phyloP scores from a whole-genome alignment of 1,139 yeast species.

The Scheffersomyces lignicola region DNA sequence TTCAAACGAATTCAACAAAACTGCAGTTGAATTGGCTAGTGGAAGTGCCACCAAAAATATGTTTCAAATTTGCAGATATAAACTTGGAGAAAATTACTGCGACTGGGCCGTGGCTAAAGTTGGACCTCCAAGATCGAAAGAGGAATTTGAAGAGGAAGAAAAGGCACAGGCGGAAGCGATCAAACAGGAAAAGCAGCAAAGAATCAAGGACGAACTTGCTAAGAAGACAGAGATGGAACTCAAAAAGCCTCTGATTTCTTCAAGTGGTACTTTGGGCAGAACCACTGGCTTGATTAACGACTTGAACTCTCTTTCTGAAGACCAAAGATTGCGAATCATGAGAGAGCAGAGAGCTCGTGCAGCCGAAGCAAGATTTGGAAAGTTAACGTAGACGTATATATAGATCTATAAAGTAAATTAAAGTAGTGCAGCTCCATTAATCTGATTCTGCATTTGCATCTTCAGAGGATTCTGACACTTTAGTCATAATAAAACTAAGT shows the following conservation, averaged over 20 bases:
- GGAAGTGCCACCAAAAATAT: slow-evolving; percentile 47
- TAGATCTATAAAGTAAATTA: not conserved
- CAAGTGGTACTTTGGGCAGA: slow-evolving; percentile 31
- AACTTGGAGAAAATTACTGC: slow-evolving; percentile 66
- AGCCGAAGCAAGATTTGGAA: slow-evolving; percentile 78
- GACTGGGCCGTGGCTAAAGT: slow-evolving; percentile 74
- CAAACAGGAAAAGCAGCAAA: slow-evolving; percentile 36
- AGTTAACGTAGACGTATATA: no score
- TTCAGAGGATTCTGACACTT: not conserved
- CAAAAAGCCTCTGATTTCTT: slow-evolving; percentile 32
- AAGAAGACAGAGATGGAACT: slow-evolving; percentile 39
- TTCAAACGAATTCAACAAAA: slow-evolving; percentile 53
- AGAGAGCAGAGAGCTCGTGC: slow-evolving; percentile 96
- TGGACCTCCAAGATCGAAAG: slow-evolving; percentile 63
- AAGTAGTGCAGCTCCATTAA: not conserved
- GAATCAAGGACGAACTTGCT: slow-evolving; percentile 42
- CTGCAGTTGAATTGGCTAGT: slow-evolving; percentile 53
- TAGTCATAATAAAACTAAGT: not conserved
- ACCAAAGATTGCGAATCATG: slow-evolving; percentile 75
- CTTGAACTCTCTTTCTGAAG: slow-evolving; percentile 49
- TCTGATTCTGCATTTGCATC: not conserved
- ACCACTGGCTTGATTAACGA: slow-evolving; percentile 19
- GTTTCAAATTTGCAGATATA: slow-evolving; percentile 68
- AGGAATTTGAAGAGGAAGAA: slow-evolving; percentile 53
- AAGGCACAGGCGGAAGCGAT: slow-evolving; percentile 31